Evolutionary conservation across 495 filamentous ascomycete species (phyloP).

Genomic region (Stereocaulon alpinum): DNA sequence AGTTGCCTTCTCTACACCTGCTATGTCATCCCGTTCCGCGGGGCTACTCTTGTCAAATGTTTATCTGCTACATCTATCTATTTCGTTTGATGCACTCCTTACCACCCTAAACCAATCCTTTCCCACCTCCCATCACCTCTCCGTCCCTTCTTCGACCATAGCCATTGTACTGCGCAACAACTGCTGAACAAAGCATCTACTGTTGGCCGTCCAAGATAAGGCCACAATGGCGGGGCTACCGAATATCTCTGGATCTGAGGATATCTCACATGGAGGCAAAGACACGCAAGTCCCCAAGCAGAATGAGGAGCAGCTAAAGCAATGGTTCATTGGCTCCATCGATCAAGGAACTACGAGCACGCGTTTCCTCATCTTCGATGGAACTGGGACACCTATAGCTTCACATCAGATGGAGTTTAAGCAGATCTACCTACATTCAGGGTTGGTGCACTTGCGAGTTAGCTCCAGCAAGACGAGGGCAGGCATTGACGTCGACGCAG

Average conservation of each 20-base stretch:
- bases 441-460: constrained; percentile 48
- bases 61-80: not conserved
- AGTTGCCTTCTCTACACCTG: not conserved
- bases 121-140: not conserved
- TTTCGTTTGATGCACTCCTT: not conserved
- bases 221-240: not conserved
- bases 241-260: not conserved
- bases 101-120: not conserved
- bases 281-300: not conserved
- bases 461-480: constrained; percentile 9
- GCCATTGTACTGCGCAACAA: too few species aligned
- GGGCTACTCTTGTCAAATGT: not conserved
- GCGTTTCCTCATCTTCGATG: constrained; percentile 85
- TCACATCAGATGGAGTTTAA: constrained; percentile 88
- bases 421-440: constrained; percentile 78
- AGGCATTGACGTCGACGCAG: constrained; percentile 33
- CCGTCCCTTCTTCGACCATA: not conserved
- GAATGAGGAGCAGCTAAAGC: constrained; percentile 16
- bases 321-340: constrained; percentile 57
- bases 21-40: constrained; percentile 2
- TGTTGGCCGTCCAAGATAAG: not conserved
- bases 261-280: not conserved
- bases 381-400: constrained; percentile 65
- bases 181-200: not conserved
- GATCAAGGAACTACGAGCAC: constrained; percentile 93